Base-by-base conservation (phyloP, 495 filamentous ascomycete species). In the Venustampulla echinocandica region DNA sequence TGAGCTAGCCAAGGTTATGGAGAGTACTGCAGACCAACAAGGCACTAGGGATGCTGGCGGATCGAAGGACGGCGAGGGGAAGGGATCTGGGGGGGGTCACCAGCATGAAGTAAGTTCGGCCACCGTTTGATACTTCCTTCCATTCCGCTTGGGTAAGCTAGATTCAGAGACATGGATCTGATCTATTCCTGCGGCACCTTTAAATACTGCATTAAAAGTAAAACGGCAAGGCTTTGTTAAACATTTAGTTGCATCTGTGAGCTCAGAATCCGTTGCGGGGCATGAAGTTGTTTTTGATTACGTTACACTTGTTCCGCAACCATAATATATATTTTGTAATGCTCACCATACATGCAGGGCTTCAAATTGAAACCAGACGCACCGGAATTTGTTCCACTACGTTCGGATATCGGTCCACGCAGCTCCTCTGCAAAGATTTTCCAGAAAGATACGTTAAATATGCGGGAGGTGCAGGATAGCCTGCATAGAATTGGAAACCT, bases 351-450 rank as follows among this genome's bases (percentile, higher is more conserved):
- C n/a, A n/a, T n/a, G n/a, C n/a, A 75, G 70, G 62, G 59, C 49
- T 74, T 68, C 49, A 69, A 56, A 43, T 57, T 77, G 50, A 76
- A 76, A 59, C 74, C 76, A 11, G 67, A 64, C 44, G 76, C 76
- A 35, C 70, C 72, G 38, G 65, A 68, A 32, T 78, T 80, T 46
- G 70, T 74, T 10, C 74, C 76, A 1, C 13, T 28, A 24, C 21
- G 19, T 14, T 6, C 25, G 2, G 34, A 23, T 9, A 25, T 30
- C 24, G 25, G 28, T 19, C 21, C 43, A 20, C 14, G 15, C 18
- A 27, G 35, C 34, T 13, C 15, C 20, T 0, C 15, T 24, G 34
- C 5, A 6, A 49, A 46, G 36, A 5, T 10, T 5, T 28, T 17
- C 4, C 9, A 13, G 10, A 53, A 49, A 46, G 23, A 54, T 18